Evolutionary conservation across 805 yeast genomes (phyloP), one percentile per base, ranked within the genome.

Genomic region (Sugiyamaella mastotermitis): DNA sequence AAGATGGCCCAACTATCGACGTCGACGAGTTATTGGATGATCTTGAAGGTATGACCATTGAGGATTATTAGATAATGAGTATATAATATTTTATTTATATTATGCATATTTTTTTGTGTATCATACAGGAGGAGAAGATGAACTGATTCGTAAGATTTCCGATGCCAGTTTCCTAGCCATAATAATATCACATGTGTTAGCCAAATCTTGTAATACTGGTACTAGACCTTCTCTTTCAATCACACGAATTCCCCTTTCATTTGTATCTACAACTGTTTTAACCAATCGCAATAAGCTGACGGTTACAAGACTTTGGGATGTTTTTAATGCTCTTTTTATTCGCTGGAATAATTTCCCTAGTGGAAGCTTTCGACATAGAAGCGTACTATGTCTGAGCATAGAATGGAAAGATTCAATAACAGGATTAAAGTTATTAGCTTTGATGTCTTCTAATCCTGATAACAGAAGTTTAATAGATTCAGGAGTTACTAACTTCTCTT

Each of bases 11-110:
- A 34, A 81, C 74, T 49, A 83, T 92, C 51, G 86, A 80, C 44
- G 77, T 92, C 41, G 95, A 88, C 56, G 97, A 92, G 65, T 71
- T 92, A 52, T 71, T 92, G 64, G 97, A 92, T 53, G 98, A 92
- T 59, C 70, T 92, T 53, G 97, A 87, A 52, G 96, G 83, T 42
- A 81, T 88, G 94, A 84, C 84, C 20, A 69, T 88, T 59, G 87
- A 80, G 28, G 49, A 43, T 37, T 17, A 31, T 13, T 34, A n/a
- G 35, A 21, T n/a, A 17, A 35, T 4, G 26, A 10, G 10, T n/a
- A 26, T 17, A 26, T 10, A 4, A 7, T 5, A 5, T 5, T 13
- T 25, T 9, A n/a, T 23, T 27, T 28, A 10, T 23, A 23, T 23
- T 33, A 33, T 33, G 13, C 16, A 21, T 22, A 33, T 21, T 21